Base-by-base conservation (phyloP, 208 protist genomes). In the Acanthamoeba lenticulata region DNA sequence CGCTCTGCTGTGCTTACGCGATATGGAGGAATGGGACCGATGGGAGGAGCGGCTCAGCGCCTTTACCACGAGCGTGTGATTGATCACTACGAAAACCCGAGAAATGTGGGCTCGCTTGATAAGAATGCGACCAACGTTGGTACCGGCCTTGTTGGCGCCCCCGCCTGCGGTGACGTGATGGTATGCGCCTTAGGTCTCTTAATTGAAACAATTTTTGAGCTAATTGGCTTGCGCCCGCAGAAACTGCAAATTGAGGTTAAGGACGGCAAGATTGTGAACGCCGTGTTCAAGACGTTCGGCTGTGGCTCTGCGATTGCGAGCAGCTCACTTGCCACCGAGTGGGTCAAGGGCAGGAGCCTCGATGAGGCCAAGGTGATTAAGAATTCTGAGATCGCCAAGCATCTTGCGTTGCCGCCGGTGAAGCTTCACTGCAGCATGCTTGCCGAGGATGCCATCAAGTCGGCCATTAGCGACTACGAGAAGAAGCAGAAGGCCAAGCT, bases 351-450 rank as follows among this genome's bases (percentile, higher is more conserved):
- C 11, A 99, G 99, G 97, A 99, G 97, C 17, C 91, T 99, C 4
- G 98, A 99, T 24, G 98, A 99, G 81, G 99, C 98, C 17, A 93
- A 98, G 17, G 96, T 98, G 52, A 98, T 99, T 91, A 99, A 98
- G 42, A 99, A 99, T 96, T 99, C 98, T 40, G 97, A 99, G 60
- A 99, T 99, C 67, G 99, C 99, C 9, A 98, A 98, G 86, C 98
- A 99, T 95, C 98, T 99, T 19, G 98, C 98, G 17, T 96, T 99
- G 83, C 99, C 99, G 32, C 99, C 99, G 1, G 99, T 99, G 34
- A 99, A 99, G 97, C 97, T 99, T 90, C 99, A 99, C 96, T 99
- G 99, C 97, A 98, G 97, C 29, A 99, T 99, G 98, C 97, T 99
- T 36, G 99, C 99, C 17, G 98, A 99, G 97, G 99, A 99, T 92